phyloP scores from a whole-genome alignment of 352 stramenopile species.

The Pythium coloratum region DNA sequence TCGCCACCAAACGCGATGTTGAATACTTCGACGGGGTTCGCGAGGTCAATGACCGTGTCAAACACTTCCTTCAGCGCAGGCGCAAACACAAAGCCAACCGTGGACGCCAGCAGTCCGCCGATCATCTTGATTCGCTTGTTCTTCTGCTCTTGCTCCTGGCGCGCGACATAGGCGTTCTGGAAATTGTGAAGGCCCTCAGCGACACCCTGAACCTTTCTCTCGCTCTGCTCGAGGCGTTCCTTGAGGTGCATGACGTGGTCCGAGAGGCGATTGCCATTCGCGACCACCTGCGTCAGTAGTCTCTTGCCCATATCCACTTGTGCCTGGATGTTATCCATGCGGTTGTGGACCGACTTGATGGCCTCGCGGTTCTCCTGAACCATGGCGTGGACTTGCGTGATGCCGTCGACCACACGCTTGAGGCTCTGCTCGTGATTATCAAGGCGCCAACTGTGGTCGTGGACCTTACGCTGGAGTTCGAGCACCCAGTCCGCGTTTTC shows the following conservation, averaged over 20 bases:
- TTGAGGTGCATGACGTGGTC: not conserved
- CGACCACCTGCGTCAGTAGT: not conserved
- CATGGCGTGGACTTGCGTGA: conserved; percentile 1
- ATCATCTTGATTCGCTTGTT: conserved; percentile 3
- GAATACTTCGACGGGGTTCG: conserved; percentile 30
- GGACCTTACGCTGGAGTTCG: conserved; percentile 11
- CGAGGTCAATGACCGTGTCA: conserved; percentile 28
- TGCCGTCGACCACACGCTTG: not conserved
- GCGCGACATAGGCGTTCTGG: conserved; percentile 3
- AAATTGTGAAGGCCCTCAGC: not conserved
- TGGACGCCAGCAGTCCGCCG: not conserved
- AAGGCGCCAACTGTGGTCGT: conserved; percentile 15
- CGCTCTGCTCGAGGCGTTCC: conserved; percentile 1
- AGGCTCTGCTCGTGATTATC: conserved; percentile 9
- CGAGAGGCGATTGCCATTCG: not conserved
- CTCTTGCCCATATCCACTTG: conserved; percentile 1
- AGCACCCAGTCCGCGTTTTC: conserved; percentile 18
- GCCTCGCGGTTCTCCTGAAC: conserved; percentile 13
- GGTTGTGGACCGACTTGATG: not conserved
- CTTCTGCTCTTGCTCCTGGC: not conserved
- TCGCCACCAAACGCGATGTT: conserved; percentile 17
- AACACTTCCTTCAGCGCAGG: conserved; percentile 30
- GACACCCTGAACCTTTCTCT: conserved; percentile 4
- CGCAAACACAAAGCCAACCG: conserved; percentile 27
- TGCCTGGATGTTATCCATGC: not conserved